Percentiles rank a stretch among this genome's conserved stretches.
Conservation (phyloP, 106 monocot genomes). For the Iris macrosiphon region DNA sequence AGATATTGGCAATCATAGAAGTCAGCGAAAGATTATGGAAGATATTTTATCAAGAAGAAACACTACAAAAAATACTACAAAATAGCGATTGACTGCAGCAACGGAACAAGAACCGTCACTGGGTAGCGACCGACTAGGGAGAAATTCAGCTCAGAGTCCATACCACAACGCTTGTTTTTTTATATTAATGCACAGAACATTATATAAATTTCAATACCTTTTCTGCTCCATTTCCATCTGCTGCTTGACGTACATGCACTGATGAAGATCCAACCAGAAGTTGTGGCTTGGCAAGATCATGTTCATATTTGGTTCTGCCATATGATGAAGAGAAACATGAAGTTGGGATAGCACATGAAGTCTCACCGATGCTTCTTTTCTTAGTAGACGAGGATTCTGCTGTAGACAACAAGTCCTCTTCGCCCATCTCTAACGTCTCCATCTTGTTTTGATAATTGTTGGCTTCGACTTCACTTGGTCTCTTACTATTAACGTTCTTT, state of each 20-base stretch:
- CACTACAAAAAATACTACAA: not conserved
- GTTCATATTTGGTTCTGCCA: not conserved
- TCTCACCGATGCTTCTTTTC: slow-evolving; percentile 37
- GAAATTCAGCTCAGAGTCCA: no score
- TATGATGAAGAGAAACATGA: slow-evolving; percentile 12
- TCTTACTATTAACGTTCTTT: slow-evolving; percentile 1
- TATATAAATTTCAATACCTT: slow-evolving; percentile 12
- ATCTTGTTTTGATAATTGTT: not conserved
- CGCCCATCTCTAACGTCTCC: slow-evolving; percentile 5
- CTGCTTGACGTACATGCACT: slow-evolving; percentile 3
- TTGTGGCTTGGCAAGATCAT: not conserved
- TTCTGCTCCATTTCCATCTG: slow-evolving; percentile 1
- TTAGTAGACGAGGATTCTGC: slow-evolving; percentile 38
- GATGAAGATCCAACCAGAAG: slow-evolving; percentile 2
- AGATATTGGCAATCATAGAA: no score
- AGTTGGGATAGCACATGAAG: slow-evolving; percentile 18
- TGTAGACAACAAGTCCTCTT: slow-evolving; percentile 31
- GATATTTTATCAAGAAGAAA: no score
- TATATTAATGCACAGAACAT: not conserved
- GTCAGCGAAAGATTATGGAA: no score
- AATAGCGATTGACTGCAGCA: not conserved
- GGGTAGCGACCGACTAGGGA: no score
- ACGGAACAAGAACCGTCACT: no score
- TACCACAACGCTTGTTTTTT: no score
- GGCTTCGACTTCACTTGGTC: not conserved